Evolutionary conservation across 1,284 basidiomycete species (phyloP), one percentile per base, ranked within the genome.

Genomic region (Sporisorium iseilematis-ciliati): DNA sequence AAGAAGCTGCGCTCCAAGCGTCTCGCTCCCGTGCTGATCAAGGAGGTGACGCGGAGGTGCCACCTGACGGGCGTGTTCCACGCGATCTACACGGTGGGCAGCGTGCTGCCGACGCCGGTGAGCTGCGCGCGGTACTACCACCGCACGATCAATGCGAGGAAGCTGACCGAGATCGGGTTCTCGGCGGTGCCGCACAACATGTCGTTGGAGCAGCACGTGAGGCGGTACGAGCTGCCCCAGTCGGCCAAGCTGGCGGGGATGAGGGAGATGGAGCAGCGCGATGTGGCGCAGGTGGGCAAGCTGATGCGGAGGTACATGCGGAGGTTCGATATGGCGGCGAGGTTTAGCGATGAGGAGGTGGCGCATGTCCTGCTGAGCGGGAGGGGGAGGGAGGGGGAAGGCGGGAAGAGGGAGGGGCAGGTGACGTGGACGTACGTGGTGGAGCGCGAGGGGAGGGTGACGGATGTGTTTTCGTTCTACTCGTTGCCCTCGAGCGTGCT

Each of bases 361-460:
- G 88, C 88, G 70, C 96, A 99, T 86, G 91, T 95, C 75, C 91
- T 99, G 84, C 86, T 95, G 75, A 93, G 92, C 75, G 96, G 97
- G 1, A 88, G 88, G 38, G 96, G 96, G 0, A 87, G 86, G 14
- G 87, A 82, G 5, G 26, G n/a, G 5, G 46, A 6, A 16, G 26
- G 29, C 5, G 26, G 29, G 6, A 48, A 48, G 26, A 62, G 86
- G 84, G 89, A 80, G 85, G 86, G 88, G 2, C 96, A 98, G 85
- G 96, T 99, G 41, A 91, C 93, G 1, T 99, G 96, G 96, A 89
- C 93, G 3, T 99, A 97, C 82, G 96, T 99, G 35, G 92, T 97
- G 41, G 95, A 98, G 94, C 89, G 97, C 84, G 87, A 89, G 57
- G 90, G 92, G 65, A 89, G 89, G 62, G 92, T 99, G 80, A 97